A percentile compares a stretch with the other conserved stretches of the same genome.
Evolutionary conservation across 768 basidiomycete genomes (phyloP).

Genomic region (Xanthoconium purpureum): DNA sequence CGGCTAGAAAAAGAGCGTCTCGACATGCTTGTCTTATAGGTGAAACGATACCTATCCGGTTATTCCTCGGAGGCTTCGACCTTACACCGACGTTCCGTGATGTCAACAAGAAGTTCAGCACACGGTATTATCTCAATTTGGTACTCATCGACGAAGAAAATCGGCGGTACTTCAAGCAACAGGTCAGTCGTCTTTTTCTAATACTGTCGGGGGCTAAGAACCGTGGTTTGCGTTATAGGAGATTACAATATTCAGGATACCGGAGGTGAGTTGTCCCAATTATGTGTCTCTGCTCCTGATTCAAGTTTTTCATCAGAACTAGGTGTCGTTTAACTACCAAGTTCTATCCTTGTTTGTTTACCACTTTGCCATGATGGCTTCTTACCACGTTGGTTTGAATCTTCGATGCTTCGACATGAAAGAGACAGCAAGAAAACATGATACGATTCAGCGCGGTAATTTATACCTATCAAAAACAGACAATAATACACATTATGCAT

Average conservation of each 20-base stretch:
- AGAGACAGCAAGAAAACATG: neutral
- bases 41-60: conserved; percentile 95
- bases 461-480: conserved; percentile 3
- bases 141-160: conserved; percentile 99
- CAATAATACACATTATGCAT: conserved; percentile 11
- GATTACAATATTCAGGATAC: conserved; percentile 89
- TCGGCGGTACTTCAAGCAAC: conserved; percentile 95
- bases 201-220: neutral
- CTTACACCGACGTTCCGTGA: conserved; percentile 98
- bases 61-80: conserved; percentile 98
- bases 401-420: neutral
- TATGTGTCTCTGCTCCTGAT: neutral
- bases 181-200: conserved; percentile 43
- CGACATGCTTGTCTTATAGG: conserved; percentile 44
- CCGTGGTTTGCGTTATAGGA: conserved; percentile 41
- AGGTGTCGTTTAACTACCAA: conserved; percentile 13
- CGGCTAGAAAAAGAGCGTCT: neutral
- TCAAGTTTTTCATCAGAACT: conserved; percentile 32
- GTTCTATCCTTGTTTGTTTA: conserved; percentile 4
- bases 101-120: conserved; percentile 99
- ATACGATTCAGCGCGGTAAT: neutral
- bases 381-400: conserved; percentile 4
- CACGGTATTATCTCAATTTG: conserved; percentile 94
- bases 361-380: neutral
- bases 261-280: conserved; percentile 52